Conservation (phyloP, 2,329 filamentous ascomycete species). For the Diplodia seriata region DNA sequence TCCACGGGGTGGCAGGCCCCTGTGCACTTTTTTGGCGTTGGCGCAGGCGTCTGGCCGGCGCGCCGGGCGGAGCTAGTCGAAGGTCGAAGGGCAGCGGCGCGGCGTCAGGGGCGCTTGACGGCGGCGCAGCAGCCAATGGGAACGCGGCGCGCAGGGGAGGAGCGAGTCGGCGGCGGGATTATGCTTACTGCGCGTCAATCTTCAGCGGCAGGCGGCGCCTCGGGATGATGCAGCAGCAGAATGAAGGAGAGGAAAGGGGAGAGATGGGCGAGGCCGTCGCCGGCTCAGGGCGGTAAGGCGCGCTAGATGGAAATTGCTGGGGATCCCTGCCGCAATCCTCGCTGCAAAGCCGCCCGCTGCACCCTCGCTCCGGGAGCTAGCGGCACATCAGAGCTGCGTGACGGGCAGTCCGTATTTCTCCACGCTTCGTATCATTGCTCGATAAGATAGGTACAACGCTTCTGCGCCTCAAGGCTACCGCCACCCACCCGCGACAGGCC, state of each 20-base stretch:
- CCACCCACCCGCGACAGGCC: not conserved
- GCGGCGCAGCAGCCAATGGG: conserved; percentile 20
- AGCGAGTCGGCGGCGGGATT: not conserved
- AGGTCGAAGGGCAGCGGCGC: conserved; percentile 22
- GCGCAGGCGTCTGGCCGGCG: conserved; percentile 21
- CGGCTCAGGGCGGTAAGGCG: conserved; percentile 9
- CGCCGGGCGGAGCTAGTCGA: conserved; percentile 17
- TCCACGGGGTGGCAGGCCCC: conserved; percentile 12
- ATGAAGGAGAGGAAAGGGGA: conserved; percentile 28
- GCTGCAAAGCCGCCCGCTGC: conserved; percentile 21
- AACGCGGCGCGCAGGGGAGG: not conserved
- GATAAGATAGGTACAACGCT: conserved; percentile 16
- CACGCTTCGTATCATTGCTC: conserved; percentile 26
- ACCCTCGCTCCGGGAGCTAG: conserved; percentile 26
- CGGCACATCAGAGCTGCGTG: conserved; percentile 25
- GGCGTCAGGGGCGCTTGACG: conserved; percentile 19
- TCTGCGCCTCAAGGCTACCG: not conserved
- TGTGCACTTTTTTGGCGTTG: conserved; percentile 27
- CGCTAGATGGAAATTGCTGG: conserved; percentile 27
- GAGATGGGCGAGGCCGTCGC: conserved; percentile 6
- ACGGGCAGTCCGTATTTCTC: conserved; percentile 27
- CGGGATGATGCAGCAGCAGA: conserved; percentile 9
- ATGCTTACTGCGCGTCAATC: conserved; percentile 17
- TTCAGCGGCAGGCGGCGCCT: conserved; percentile 11
- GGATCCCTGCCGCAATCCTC: conserved; percentile 15